Conservation (phyloP, 2,329 filamentous ascomycete species). For the Dothiorella sarmentorum region DNA sequence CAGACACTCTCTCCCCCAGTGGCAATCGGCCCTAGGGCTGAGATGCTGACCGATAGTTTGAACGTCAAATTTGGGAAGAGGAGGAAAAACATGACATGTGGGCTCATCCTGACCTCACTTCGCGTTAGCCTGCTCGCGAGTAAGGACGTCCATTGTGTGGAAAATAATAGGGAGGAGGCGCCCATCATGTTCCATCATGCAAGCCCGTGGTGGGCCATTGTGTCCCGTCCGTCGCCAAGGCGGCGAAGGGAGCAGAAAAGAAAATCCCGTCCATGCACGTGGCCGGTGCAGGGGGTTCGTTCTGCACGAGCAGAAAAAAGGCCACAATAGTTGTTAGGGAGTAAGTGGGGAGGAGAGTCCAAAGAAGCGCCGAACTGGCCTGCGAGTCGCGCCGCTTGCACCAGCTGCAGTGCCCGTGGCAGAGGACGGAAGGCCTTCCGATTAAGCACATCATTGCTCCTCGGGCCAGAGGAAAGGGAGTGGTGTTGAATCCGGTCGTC, state of each 20-base stretch:
- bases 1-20: neutral
- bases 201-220: neutral
- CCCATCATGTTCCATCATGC: slow-evolving; percentile 12
- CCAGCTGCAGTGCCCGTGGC: too few species aligned
- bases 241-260: neutral
- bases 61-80: neutral
- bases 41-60: slow-evolving; percentile 4
- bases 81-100: neutral
- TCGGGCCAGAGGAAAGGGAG: neutral
- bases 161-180: neutral
- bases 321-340: neutral
- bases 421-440: slow-evolving; percentile 1
- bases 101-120: neutral
- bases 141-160: neutral
- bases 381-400: neutral
- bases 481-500: neutral
- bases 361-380: neutral
- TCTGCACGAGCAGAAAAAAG: neutral
- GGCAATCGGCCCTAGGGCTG: slow-evolving; percentile 5
- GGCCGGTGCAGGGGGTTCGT: neutral
- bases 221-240: neutral
- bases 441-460: neutral
- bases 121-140: slow-evolving; percentile 1
- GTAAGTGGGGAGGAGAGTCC: slow-evolving; percentile 2
- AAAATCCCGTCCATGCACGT: slow-evolving; percentile 3